These are phyloP conservation scores for Penicillium sp. DNA, from an alignment of 2,329 filamentous ascomycete genomes.

Conservation along the genomic window DNA sequence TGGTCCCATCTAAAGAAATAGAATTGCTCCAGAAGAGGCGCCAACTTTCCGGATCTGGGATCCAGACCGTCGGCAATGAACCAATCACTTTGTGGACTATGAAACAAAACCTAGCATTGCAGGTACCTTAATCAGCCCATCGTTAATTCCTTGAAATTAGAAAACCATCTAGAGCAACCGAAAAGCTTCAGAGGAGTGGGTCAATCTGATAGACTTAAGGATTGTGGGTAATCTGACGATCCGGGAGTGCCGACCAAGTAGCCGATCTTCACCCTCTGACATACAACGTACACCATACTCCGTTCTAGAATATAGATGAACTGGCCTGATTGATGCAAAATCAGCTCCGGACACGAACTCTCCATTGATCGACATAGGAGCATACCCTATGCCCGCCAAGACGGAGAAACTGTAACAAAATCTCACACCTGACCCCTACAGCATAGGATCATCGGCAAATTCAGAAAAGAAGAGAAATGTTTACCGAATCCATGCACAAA, in stretches of 20 bases:
- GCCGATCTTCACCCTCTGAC: not conserved
- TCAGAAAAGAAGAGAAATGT: not conserved
- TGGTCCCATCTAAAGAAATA: not conserved
- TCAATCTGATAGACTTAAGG: not conserved
- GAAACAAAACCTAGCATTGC: not conserved
- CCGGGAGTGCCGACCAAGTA: not conserved
- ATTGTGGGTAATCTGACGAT: not conserved
- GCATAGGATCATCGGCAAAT: not conserved
- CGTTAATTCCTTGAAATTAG: not conserved
- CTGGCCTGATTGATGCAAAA: conserved; percentile 19
- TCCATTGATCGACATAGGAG: conserved; percentile 5
- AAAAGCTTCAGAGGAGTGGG: not conserved
- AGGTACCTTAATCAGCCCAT: no score
- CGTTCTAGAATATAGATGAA: no score
- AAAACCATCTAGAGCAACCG: not conserved
- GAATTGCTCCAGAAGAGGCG: not conserved
- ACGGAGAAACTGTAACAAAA: conserved; percentile 13
- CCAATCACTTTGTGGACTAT: not conserved
- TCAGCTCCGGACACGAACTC: not conserved
- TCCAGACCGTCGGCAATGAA: not conserved
- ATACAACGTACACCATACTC: no score
- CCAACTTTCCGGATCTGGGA: not conserved
- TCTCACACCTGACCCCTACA: not conserved
- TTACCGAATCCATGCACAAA: not conserved
- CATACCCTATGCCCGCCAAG: conserved; percentile 9